A percentile compares a stretch with the other conserved stretches of the same genome.
Evolutionary conservation across 1,284 basidiomycete species (phyloP).

Genomic region (Ganoderma sinense): DNA sequence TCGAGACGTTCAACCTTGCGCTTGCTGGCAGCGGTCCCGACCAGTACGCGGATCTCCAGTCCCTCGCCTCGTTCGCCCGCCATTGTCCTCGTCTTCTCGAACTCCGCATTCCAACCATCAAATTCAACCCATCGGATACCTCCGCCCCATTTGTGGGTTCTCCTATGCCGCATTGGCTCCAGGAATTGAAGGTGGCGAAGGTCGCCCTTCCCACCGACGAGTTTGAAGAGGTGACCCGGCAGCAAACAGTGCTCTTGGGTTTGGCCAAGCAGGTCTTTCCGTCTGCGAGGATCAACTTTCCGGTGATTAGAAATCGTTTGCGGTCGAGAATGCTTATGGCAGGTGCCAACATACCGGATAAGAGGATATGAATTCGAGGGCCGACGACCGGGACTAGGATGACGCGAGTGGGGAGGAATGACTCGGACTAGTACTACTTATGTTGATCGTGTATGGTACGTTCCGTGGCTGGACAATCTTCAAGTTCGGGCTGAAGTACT

Average conservation of each 20-base stretch:
- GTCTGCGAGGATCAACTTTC: not conserved
- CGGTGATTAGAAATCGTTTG: not conserved
- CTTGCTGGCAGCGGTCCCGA: not conserved
- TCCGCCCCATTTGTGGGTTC: not conserved
- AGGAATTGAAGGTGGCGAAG: not conserved
- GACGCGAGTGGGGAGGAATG: not conserved
- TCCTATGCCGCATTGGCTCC: not conserved
- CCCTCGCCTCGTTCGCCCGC: not conserved
- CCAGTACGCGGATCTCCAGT: not conserved
- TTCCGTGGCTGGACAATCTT: no score
- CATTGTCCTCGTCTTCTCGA: not conserved
- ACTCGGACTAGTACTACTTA: no score
- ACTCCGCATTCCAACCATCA: not conserved
- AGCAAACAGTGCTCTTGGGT: not conserved
- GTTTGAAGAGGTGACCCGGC: not conserved
- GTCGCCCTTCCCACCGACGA: not conserved
- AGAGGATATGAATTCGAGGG: not conserved
- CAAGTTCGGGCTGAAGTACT: no score
- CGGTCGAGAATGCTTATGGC: not conserved
- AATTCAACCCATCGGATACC: not conserved
- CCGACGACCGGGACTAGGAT: not conserved
- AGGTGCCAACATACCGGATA: no score
- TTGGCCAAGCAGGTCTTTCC: not conserved
- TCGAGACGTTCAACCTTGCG: not conserved
- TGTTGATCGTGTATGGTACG: not conserved